Conservation (phyloP, 2,329 filamentous ascomycete genomes). For the Exserohilum rostratum region DNA sequence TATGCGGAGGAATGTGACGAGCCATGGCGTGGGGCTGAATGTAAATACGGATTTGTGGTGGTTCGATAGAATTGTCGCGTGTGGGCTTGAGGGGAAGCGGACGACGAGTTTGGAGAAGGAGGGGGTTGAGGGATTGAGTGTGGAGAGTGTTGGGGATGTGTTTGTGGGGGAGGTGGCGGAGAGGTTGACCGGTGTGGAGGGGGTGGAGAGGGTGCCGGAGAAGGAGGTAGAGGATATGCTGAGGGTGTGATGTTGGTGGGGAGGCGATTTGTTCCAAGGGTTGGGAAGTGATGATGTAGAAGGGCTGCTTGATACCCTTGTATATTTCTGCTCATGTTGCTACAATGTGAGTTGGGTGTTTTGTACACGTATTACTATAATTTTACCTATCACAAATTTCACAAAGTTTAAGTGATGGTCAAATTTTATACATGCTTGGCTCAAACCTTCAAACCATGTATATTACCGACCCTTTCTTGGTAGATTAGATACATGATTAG, state of each 20-base stretch:
- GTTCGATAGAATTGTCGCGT: slow-evolving; percentile 82
- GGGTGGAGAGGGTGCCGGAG: slow-evolving; percentile 23
- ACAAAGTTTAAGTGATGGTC: too few species aligned
- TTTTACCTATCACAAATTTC: too few species aligned
- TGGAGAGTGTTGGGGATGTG: slow-evolving; percentile 47
- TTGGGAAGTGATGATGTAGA: neutral
- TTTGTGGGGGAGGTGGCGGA: slow-evolving; percentile 52
- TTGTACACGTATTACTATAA: too few species aligned
- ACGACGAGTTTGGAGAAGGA: slow-evolving; percentile 75
- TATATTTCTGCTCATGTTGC: too few species aligned
- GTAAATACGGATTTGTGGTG: slow-evolving; percentile 68
- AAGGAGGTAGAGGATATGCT: slow-evolving; percentile 19
- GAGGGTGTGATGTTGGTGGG: neutral
- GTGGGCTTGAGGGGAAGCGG: slow-evolving; percentile 79
- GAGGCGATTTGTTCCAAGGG: neutral
- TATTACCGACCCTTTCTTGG: too few species aligned
- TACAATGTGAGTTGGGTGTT: too few species aligned
- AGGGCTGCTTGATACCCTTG: neutral
- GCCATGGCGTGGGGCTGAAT: slow-evolving; percentile 84
- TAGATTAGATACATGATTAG: too few species aligned
- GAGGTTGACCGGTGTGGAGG: slow-evolving; percentile 29
- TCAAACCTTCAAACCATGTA: too few species aligned
- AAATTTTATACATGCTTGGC: too few species aligned
- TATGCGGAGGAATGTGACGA: slow-evolving; percentile 79
- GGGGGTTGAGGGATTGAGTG: slow-evolving; percentile 44